Evolutionary conservation across 805 yeast genomes (phyloP).

Genomic region (Brettanomyces nanus): DNA sequence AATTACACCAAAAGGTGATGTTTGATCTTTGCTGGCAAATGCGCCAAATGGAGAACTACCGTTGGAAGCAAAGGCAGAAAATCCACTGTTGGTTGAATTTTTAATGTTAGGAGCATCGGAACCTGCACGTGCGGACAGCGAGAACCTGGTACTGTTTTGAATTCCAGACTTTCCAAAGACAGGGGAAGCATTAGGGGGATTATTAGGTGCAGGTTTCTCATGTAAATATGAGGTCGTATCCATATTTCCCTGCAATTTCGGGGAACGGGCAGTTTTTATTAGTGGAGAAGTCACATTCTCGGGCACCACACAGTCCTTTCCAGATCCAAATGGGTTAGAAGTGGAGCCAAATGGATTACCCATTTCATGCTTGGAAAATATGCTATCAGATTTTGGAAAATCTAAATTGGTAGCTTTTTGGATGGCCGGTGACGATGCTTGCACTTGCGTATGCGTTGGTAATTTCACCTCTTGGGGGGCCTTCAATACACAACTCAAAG

Average conservation of each 20-base stretch:
- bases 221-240: no score
- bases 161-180: slow-evolving; percentile 5
- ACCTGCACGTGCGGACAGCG: slow-evolving; percentile 2
- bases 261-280: slow-evolving; percentile 4
- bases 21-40: neutral
- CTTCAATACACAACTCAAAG: neutral
- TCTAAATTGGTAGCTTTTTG: no score
- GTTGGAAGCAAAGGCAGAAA: slow-evolving; percentile 7
- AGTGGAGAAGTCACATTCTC: slow-evolving; percentile 3
- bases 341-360: slow-evolving; percentile 7
- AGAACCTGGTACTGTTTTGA: slow-evolving; percentile 4
- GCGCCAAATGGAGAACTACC: neutral
- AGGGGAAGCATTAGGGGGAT: neutral
- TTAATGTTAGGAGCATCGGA: slow-evolving; percentile 1
- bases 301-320: neutral
- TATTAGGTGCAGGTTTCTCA: slow-evolving; percentile 5
- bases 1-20: neutral
- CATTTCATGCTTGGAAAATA: neutral
- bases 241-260: no score
- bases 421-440: slow-evolving; percentile 1
- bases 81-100: slow-evolving; percentile 4
- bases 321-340: slow-evolving; percentile 1
- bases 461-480: neutral
- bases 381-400: no score
- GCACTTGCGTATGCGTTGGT: neutral